Evolutionary conservation across 345 rosid species (phyloP), one percentile per base, ranked within the genome.

Genomic region (Hevea brasiliensis): DNA sequence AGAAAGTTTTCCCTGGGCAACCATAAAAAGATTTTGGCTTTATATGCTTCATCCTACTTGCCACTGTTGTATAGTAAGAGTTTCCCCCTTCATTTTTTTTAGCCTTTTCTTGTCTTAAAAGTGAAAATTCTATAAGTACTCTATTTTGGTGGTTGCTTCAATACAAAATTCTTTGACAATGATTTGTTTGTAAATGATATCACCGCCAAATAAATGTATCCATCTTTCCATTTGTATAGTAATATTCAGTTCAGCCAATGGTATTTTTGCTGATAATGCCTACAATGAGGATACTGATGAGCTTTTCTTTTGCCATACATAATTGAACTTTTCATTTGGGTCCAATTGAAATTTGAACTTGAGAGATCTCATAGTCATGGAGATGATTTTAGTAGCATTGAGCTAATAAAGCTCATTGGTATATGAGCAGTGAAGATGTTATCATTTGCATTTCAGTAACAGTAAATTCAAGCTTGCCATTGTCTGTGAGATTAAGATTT

Each of bases 1-100:
- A 85, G 71, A 86, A 76, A 74, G 90, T 89, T 45, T 94, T 92
- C 77, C 95, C 91, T 0, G 88, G 80, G 41, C 74, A 64, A 59
- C 74, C 68, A 65, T 73, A 81, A 59, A 55, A 14, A n/a, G 10
- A 18, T 7, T 20, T 27, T 1, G 21, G 55, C 7, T 41, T 56
- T 44, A 5, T 14, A 35, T 48, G 50, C 61, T 61, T 50, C 55
- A 50, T 17, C 55, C 17, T 50, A 7, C 20, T 50, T 54, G 9
- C 15, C 40, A 29, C n/a, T 60, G 11, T 71, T 3, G 10, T 6
- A 32, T 21, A 4, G 48, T 35, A n/a, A 48, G 29, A 10, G 26
- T 2, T 11, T 45, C 21, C 40, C 65, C 56, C 20, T 21, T 8
- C 8, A 9, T 10, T 26, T 12, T 48, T 10, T 51, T 2, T 51